Percentiles rank a stretch among this genome's conserved stretches.
phyloP scores from a whole-genome alignment of 179 eudicot genomes.

The Sideroxylon spinosum region DNA sequence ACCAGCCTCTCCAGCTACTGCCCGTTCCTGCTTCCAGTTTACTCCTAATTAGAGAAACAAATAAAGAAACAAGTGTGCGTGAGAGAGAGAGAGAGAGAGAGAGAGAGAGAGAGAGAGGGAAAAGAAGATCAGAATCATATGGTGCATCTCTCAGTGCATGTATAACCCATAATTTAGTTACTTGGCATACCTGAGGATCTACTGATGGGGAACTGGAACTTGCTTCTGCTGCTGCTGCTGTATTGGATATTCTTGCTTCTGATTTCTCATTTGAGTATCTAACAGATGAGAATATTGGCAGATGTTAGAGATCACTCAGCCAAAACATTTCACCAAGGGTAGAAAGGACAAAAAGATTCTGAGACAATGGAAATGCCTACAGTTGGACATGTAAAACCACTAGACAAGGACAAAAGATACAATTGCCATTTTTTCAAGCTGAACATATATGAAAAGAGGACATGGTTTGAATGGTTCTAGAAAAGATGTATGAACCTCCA shows the following conservation, averaged over 20 bases:
- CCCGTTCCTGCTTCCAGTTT: background rate
- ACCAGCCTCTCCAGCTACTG: too few relatives aligned
- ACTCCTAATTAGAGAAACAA: constrained; percentile 8
- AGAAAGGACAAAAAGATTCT: background rate
- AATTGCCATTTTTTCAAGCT: background rate
- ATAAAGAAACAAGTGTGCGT: too few relatives aligned
- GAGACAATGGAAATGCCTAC: background rate
- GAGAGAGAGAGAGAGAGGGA: too few relatives aligned
- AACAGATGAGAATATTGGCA: background rate
- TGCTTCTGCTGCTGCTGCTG: constrained; percentile 27
- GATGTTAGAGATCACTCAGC: constrained; percentile 10
- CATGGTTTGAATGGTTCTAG: too few relatives aligned
- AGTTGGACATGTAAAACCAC: background rate
- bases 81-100: background rate
- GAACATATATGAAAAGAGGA: background rate
- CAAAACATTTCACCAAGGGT: background rate
- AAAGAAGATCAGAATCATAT: background rate
- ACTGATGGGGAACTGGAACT: constrained; percentile 20
- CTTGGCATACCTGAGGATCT: constrained; percentile 31
- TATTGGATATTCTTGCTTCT: constrained; percentile 51
- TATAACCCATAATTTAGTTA: background rate
- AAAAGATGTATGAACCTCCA: too few relatives aligned
- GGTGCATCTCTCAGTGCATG: background rate
- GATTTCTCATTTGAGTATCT: constrained; percentile 71
- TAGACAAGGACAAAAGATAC: background rate